Evolutionary conservation across 2,329 filamentous ascomycete genomes (phyloP), one percentile per base, ranked within the genome.

Genomic region (Metarhizium guizhouense): DNA sequence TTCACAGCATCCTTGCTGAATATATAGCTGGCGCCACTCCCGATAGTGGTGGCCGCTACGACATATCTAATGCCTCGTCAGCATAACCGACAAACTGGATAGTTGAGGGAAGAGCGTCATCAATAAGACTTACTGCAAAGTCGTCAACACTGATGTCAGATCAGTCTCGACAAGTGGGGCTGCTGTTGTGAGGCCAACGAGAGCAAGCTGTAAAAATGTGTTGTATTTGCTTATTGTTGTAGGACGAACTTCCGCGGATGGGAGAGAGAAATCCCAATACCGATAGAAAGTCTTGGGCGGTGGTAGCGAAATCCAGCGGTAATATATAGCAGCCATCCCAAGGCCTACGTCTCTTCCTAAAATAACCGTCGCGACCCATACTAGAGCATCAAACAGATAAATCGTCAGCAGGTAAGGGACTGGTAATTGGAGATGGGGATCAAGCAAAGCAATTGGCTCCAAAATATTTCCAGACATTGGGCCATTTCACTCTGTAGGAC

Each of bases 221-320:
- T 99, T 99, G 71, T 91, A 86, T 75, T 95, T 95, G 72, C 87
- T 91, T 59, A 95, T 89, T 1, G 81, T 86, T 0, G 90, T 94
- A 1, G 90, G 90, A 58, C 84, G 86, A 6, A 95, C 90, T 71
- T 94, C 89, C 3, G 90, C 90, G 43, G 85, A 89, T 2, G 90
- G 94, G 14, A 99, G 80, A 3, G 88, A 93, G 68, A 99, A 97
- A 72, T 99, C 94, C 94, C 94, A 99, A 72, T 97, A 99, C 18
- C 94, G 79, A 18, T 81, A 74, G 71, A 96, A 89, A 0, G 94
- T 97, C 74, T 97, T 97, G 2, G 94, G 94, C 0, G 89, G 86
- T 0, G 94, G 94, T 6, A 99, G 80, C 2, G 90, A 95, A 61
- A 96, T 95, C 82, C 90, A 97, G 60, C 94, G 87, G 71, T 94